Conservation (phyloP, 805 yeast genomes). For the Brettanomyces custersianus region DNA sequence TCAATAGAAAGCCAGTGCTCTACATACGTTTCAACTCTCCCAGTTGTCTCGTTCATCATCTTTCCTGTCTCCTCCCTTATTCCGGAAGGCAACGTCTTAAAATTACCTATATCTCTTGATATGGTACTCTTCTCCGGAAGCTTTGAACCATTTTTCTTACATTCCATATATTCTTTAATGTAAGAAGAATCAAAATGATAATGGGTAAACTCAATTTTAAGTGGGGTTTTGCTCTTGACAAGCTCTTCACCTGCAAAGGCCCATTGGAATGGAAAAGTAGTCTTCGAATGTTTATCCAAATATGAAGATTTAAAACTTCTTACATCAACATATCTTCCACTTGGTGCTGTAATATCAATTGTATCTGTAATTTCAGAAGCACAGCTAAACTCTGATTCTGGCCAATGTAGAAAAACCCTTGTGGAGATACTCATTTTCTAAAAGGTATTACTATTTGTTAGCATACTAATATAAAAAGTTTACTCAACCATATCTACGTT, state of each 20-base stretch:
- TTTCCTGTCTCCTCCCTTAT: constrained; percentile 41
- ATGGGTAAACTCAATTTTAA: constrained; percentile 31
- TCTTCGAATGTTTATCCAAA: constrained; percentile 8
- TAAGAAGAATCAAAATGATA: constrained; percentile 33
- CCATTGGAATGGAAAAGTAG: constrained; percentile 47
- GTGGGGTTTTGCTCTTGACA: constrained; percentile 20
- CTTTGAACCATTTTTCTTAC: constrained; percentile 1
- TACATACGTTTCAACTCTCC: constrained; percentile 33
- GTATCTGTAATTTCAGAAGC: constrained; percentile 39
- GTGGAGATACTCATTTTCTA: constrained; percentile 27
- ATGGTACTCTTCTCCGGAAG: constrained; percentile 10
- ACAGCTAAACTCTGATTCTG: constrained; percentile 23
- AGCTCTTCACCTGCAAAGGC: constrained; percentile 44
- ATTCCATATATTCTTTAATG: constrained; percentile 14
- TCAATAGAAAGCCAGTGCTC: constrained; percentile 50
- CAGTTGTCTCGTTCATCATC: constrained; percentile 39
- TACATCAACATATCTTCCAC: constrained; percentile 38
- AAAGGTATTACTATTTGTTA: no score
- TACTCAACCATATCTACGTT: no score
- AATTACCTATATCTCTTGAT: constrained; percentile 37
- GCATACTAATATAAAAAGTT: no score
- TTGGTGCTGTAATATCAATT: constrained; percentile 36
- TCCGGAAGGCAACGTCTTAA: constrained; percentile 29
- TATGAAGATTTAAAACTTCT: constrained; percentile 27
- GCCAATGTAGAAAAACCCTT: constrained; percentile 46